These are phyloP conservation scores for Fusarium metavorans DNA, from an alignment of 2,329 filamentous ascomycete genomes.

Conservation along the genomic window DNA sequence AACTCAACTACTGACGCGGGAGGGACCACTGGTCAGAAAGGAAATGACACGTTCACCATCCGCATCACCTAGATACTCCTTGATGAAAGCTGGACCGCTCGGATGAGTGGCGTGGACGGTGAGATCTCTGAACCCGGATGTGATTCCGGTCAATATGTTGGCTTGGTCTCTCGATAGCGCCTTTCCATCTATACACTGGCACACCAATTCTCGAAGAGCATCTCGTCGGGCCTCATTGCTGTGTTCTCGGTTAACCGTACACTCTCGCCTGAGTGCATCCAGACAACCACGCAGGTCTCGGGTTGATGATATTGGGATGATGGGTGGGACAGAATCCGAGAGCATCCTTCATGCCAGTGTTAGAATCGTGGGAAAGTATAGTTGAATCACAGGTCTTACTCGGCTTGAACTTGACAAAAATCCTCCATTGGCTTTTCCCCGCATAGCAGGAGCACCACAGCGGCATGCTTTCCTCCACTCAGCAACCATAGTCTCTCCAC, in stretches of 20 bases:
- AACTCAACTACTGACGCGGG: conserved; percentile 1
- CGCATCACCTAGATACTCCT: conserved; percentile 45
- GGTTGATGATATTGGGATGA: conserved; percentile 57
- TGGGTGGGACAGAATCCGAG: conserved; percentile 48
- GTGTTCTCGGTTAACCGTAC: not conserved
- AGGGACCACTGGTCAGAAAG: conserved; percentile 45
- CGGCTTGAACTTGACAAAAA: conserved; percentile 57
- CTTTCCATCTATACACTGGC: conserved; percentile 44
- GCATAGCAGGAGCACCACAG: conserved; percentile 59
- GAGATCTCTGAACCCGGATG: conserved; percentile 43
- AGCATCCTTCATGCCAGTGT: conserved; percentile 47
- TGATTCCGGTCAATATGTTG: conserved; percentile 47
- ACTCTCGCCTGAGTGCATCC: conserved; percentile 51
- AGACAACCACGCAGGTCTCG: conserved; percentile 53
- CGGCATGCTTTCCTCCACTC: conserved; percentile 54
- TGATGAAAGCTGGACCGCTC: conserved; percentile 36
- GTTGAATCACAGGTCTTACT: conserved; percentile 48
- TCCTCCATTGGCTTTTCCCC: conserved; percentile 47
- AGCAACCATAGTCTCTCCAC: conserved; percentile 57
- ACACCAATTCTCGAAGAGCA: conserved; percentile 23
- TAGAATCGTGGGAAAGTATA: not conserved
- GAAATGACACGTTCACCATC: conserved; percentile 47
- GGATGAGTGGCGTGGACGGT: conserved; percentile 34
- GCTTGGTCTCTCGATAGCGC: conserved; percentile 42
- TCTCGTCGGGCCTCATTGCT: not conserved